A percentile compares a stretch with the other conserved stretches of the same genome.
Evolutionary conservation across 345 rosid genomes (phyloP).

Genomic region (Syzygium jambos): DNA sequence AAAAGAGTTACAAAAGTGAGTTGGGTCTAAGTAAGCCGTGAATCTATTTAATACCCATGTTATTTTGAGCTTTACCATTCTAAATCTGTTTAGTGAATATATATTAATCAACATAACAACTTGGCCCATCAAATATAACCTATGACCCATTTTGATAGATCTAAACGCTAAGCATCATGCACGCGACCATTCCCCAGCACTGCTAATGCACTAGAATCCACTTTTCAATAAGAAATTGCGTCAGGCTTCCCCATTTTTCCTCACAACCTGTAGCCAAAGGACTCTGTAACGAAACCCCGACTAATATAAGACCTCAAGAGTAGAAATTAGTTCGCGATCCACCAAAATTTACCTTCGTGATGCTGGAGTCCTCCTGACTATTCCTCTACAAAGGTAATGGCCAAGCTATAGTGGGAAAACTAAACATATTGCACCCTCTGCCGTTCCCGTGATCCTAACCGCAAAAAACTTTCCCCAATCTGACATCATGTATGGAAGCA

Average conservation of each 20-base stretch:
- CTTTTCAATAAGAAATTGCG: not conserved
- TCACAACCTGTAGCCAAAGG: not conserved
- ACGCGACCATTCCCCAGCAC: rapidly evolving
- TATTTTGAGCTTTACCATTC: too few species aligned
- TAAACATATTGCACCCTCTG: too few species aligned
- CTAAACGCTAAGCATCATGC: not conserved
- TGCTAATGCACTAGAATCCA: rapidly evolving
- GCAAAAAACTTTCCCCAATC: rapidly evolving
- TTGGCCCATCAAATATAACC: too few species aligned
- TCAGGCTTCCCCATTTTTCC: not conserved
- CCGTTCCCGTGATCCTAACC: not conserved
- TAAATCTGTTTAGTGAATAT: too few species aligned
- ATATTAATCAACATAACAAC: too few species aligned
- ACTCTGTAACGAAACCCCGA: not conserved
- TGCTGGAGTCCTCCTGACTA: too few species aligned
- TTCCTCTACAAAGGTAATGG: too few species aligned
- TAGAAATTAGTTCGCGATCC: not conserved
- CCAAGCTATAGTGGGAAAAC: too few species aligned
- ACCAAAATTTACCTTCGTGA: not conserved
- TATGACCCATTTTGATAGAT: too few species aligned
- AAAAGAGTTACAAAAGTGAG: too few species aligned
- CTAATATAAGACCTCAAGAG: not conserved
- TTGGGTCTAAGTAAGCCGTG: too few species aligned
- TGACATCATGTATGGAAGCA: not conserved
- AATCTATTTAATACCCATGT: too few species aligned